Base-by-base conservation (phyloP, 2,329 filamentous ascomycete species). In the Sporothrix protearum region DNA sequence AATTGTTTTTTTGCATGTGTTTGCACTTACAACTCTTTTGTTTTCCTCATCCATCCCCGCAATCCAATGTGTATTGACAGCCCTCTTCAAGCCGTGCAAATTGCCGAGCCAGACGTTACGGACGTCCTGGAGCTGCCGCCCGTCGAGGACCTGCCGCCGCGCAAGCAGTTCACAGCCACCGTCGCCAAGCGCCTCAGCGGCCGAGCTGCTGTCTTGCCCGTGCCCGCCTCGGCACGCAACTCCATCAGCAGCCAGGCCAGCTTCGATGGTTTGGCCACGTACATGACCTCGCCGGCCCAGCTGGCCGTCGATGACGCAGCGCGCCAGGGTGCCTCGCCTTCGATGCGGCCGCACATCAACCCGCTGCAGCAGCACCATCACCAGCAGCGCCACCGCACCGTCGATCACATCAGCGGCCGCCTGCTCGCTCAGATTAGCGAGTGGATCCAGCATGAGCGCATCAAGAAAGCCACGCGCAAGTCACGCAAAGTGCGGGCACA, bases 381-480 rank as follows among this genome's bases (percentile, higher is more conserved):
- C 67, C 77, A 79, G 69, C 78, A 79, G 30, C 76, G 77, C 33
- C 78, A 78, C 45, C 80, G 80, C 69, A 77, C 76, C 55, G 69
- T 79, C 28, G 81, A 83, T 70, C 75, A 77, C 36, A 76, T 78
- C 53, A 83, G 83, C 69, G 83, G 89, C 75, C 87, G 85, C 74
- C 80, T 96, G 8, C 81, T 96, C 36, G 85, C 89, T 25, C 92
- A 96, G 78, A 89, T 97, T 16, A 86, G 88, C 33, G 89, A 92
- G 75, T 98, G 95, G 95, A 82, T 97, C 51, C 89, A 94, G 76
- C 87, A 90, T 67, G 94, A 97, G 81, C 91, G 90, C 77, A 81
- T 84, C 42, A 92, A 91, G 79, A 88, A 89, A 76, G 85, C 86
- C 51, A 80, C 84, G 10, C 84, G 85, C 68, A 88, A 85, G 77